Conservation (phyloP, 495 filamentous ascomycete species). For the Aspergillus sparsus region DNA sequence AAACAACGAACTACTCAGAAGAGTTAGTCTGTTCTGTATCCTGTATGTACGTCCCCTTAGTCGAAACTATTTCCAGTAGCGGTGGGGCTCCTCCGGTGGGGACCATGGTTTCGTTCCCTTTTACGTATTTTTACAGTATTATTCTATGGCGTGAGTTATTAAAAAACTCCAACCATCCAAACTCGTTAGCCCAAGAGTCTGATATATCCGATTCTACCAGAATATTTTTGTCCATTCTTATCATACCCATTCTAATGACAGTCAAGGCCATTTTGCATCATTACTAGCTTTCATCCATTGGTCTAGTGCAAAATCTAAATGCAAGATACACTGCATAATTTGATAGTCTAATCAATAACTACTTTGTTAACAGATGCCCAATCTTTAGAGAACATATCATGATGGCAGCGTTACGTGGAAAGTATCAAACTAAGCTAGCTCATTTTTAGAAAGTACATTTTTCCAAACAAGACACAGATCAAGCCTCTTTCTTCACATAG, state of each 20-base stretch:
- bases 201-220: slow-evolving; percentile 11
- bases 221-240: background rate
- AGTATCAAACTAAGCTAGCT: background rate
- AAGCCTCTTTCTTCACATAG: too few relatives aligned
- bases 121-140: background rate
- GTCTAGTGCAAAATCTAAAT: slow-evolving; percentile 7
- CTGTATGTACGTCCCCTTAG: slow-evolving; percentile 11
- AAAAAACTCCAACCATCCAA: background rate
- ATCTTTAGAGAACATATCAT: background rate
- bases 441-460: background rate
- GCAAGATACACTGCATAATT: slow-evolving; percentile 21
- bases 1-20: background rate
- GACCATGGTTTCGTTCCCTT: background rate
- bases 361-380: slow-evolving; percentile 9
- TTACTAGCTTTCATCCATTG: background rate
- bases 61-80: slow-evolving; percentile 11
- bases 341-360: slow-evolving; percentile 19
- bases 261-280: slow-evolving; percentile 6
- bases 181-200: background rate
- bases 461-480: too few relatives aligned
- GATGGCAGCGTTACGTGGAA: background rate
- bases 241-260: slow-evolving; percentile 6
- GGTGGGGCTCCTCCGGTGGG: slow-evolving; percentile 7
- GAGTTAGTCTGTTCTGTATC: slow-evolving; percentile 7
- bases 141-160: background rate